Base-by-base conservation (phyloP, 495 filamentous ascomycete genomes). In the Podospora tetraspora region DNA sequence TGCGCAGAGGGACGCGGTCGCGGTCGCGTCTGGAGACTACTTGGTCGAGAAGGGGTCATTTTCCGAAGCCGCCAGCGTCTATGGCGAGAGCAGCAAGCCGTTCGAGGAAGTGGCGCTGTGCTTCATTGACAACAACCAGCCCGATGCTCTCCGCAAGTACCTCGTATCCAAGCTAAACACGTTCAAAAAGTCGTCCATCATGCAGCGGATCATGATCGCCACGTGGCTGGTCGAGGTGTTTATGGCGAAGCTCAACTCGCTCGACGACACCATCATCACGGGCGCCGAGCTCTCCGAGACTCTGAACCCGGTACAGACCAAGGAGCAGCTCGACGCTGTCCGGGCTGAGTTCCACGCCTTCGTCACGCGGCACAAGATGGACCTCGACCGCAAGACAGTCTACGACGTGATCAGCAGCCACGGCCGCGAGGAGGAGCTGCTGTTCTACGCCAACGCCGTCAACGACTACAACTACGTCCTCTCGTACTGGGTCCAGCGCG, bases 391-490 rank as follows among this genome's bases (percentile, higher is more conserved):
- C 34, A 96, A 93, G 77, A 97, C 96, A 0, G 91, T 90, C 2
- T 99, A 99, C 81, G 93, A 96, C 70, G 90, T 98, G 66, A 95
- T 98, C 75, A 94, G 92, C 75, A 95, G 92, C 69, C 96, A 99
- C 76, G 96, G 93, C 37, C 86, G 95, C 21, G 94, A 97, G 79
- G 89, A 93, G 72, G 96, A 99, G 75, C 80, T 99, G 13, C 85
- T 99, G 1, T 93, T 87, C 79, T 98, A 92, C 79, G 95, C 95
- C 11, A 92, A 91, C 62, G 88, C 88, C 23, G 84, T 93, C 29
- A 90, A 93, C 71, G 95, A 99, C 77, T 89, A 94, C 80, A 95
- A 95, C 76, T 98, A 94, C 73, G 93, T 97, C 32, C 83, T 99
- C 22, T 89, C 91, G 0, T 99, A 99, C 81, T 99, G 96, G 96